Conservation (phyloP, 768 basidiomycete species). For the Filobasidium floriforme region DNA sequence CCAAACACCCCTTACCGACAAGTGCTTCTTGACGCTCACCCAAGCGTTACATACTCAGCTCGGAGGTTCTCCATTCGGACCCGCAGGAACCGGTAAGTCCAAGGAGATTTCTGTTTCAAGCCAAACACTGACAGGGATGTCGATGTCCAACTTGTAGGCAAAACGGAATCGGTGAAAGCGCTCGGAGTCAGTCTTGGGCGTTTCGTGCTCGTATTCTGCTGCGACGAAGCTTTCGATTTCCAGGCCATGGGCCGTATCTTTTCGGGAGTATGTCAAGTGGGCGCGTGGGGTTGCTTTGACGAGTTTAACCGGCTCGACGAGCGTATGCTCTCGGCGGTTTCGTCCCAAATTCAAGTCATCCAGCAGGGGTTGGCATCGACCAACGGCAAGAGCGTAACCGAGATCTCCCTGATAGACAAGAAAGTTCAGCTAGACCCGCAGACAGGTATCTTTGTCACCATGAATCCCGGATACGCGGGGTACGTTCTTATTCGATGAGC, state of each 20-base stretch:
- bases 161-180: conserved; percentile 98
- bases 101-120: not conserved
- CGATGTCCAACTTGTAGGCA: conserved; percentile 53
- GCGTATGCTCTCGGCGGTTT: conserved; percentile 92
- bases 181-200: conserved; percentile 94
- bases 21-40: conserved; percentile 90
- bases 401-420: conserved; percentile 59
- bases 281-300: conserved; percentile 76
- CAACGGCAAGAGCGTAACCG: conserved; percentile 87
- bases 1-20: conserved; percentile 93
- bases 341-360: conserved; percentile 97
- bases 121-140: not conserved
- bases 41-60: conserved; percentile 91
- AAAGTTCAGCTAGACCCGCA: conserved; percentile 85
- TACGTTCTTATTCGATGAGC: not conserved
- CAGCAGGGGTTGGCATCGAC: conserved; percentile 85
- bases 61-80: conserved; percentile 95
- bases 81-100: conserved; percentile 79
- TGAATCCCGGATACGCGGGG: conserved; percentile 93
- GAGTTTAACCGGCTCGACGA: conserved; percentile 83
- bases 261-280: conserved; percentile 95
- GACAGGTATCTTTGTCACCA: conserved; percentile 99
- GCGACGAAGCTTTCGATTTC: conserved; percentile 99
- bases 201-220: conserved; percentile 99
- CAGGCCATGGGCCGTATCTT: conserved; percentile 99